Base-by-base conservation (phyloP, 2,329 filamentous ascomycete genomes). In the Phoma sp. region DNA sequence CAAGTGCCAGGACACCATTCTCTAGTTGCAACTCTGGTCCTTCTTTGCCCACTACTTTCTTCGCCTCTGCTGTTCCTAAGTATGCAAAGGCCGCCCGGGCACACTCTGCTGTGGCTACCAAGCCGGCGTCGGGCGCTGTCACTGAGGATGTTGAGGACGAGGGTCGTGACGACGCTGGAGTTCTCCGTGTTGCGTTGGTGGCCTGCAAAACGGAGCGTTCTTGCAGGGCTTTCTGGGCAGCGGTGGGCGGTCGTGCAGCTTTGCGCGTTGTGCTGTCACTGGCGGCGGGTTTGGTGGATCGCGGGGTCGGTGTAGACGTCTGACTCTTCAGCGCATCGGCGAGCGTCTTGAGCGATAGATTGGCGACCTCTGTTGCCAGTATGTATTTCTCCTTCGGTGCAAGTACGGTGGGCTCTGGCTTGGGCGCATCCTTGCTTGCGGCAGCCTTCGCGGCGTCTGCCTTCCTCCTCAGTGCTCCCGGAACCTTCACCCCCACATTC, bases 331-430 rank as follows among this genome's bases (percentile, higher is more conserved):
- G 80, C 0, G 86, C 86, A 50, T 90, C 86, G n/a, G 82, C 81
- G 3, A 93, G 80, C 9, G 83, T 81, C 66, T 90, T 92, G 32
- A 93, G 79, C 1, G 87, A 82, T 6, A 80, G 78, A 69, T 93
- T 93, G 65, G 92, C 85, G 29, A 91, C 80, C 57, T 92, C 84
- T 0, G 89, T 91, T 11, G 90, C 89, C 29, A 93, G 76, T 37
- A 84, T 79, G 43, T 86, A 86, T 71, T 83, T 85, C 53, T 91
- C 88, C 62, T 83, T 84, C 5, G 79, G 69, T 4, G 81, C 76
- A 25, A 88, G 72, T n/a, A 52, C 39, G 11, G 47, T 47, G 2
- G 62, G n/a, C 4, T 60, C 51, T 39, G 76, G 75, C 43, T 77
- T 76, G 28, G 73, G 71, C 37, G 71, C 72, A 28, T 79, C 61